Evolutionary conservation across 345 rosid species (phyloP), one percentile per base, ranked within the genome.

Genomic region (Eutrema yunnanense): DNA sequence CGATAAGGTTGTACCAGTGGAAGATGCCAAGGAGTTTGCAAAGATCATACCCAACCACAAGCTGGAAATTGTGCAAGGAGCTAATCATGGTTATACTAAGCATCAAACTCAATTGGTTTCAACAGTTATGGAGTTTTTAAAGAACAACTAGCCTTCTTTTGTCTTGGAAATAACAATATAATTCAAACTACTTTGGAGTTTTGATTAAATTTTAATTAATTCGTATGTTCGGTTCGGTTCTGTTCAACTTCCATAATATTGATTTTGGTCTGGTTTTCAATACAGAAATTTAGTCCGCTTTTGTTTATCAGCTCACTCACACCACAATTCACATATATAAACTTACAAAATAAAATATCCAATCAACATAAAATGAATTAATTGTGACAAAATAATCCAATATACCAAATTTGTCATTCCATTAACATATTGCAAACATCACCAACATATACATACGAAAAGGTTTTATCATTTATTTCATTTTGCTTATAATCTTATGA

Each of bases 41-140:
- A 86, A 86, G 78, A 74, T 86, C 74, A 84, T 89, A 65, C 80
- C 79, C 2, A 89, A 84, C 81, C 92, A 83, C 73, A 73, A 82
- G 65, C 49, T 87, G 53, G 83, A 78, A 48, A 81, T 84, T 37
- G 53, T 89, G 27, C 66, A 82, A 68, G 88, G 83, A 43, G 89
- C 90, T 9, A 32, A 89, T 75, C 92, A 86, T 72, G 68, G 71
- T 29, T 89, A 81, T 62, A 80, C n/a, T n/a, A n/a, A n/a, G n/a
- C n/a, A n/a, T n/a, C n/a, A n/a, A n/a, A n/a, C 77, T 22, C 76
- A 85, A 60, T 76, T 87, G 52, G 75, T 82, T 14, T 78, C 86
- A 1, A 7, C 58, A 12, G 84, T 85, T 49, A 42, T 81, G 10
- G 73, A 81, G 13, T 90, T 87, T 63, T 59, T 87, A 29, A 76